Base-by-base conservation (phyloP, 768 basidiomycete genomes). In the Albatrellus ellisii region DNA sequence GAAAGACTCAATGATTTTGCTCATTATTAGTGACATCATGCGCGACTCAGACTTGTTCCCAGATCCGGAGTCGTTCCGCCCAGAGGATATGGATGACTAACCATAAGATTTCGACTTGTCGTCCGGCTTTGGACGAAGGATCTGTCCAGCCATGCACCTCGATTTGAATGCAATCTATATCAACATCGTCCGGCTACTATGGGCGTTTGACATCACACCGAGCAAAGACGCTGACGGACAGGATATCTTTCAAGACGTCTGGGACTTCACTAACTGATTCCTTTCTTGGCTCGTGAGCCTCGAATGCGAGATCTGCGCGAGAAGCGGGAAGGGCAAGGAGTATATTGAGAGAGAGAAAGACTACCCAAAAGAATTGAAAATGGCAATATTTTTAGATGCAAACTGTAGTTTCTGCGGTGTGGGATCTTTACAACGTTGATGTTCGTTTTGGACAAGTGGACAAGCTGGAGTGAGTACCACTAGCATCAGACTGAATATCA, bases 11-110 rank as follows among this genome's bases (percentile, higher is more conserved):
- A 26, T 15, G 25, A 24, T 20, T 21, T 32, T 34, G 22, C 43
- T 26, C 18, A 39, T 21, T 6, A 18, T 15, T 39, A 59, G 55
- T 44, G 46, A 42, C 10, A 51, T 59, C 15, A 44, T 51, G 39
- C 52, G 47, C 18, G 48, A 55, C 25, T 41, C 45, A 25, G 48
- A 38, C 18, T 34, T 43, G 28, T 58, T 51, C 50, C 51, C 46
- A 11, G 39, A 47, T 20, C 50, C 51, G 12, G 43, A 42, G 15
- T 36, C 17, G 15, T 56, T 56, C 42, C 24, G 21, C 12, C 52
- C 57, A n/a, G 54, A 54, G 35, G 46, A 52, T n/a, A 12, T 41
- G 35, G 35, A 18, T 36, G 0, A 9, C 35, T 22, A 22, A 21
- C 7, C 52, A 48, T 38, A 12, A 48, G 21, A 12, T n/a, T 41